phyloP scores from a whole-genome alignment of 164 flowering plant species.

The Akebia trifoliata region DNA sequence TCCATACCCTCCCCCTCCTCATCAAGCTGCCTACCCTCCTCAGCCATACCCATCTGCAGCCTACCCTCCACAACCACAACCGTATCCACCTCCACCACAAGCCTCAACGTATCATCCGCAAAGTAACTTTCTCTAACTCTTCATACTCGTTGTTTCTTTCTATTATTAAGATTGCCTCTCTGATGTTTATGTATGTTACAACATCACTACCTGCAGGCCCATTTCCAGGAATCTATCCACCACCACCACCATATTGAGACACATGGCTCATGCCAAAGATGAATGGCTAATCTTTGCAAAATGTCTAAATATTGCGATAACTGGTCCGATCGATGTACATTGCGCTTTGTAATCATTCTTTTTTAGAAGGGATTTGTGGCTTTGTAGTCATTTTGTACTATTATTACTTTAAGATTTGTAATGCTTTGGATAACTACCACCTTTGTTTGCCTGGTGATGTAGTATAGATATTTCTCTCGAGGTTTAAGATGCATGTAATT shows the following conservation, averaged over 20 bases:
- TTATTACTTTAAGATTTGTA: neutral
- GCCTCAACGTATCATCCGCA: slow-evolving; percentile 33
- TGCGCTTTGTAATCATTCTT: too few relatives aligned
- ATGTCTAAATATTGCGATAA: too few relatives aligned
- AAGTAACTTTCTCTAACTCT: slow-evolving; percentile 32
- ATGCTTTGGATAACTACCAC: neutral
- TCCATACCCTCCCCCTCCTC: slow-evolving; percentile 55
- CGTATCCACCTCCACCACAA: slow-evolving; percentile 47
- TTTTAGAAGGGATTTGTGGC: too few relatives aligned
- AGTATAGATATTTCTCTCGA: too few relatives aligned
- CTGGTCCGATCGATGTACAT: too few relatives aligned
- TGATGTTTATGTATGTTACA: neutral
- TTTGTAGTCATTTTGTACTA: neutral
- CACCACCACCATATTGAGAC: slow-evolving; percentile 34
- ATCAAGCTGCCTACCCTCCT: too few relatives aligned
- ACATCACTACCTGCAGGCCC: slow-evolving; percentile 22
- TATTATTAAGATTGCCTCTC: too few relatives aligned
- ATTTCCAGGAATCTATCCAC: slow-evolving; percentile 29
- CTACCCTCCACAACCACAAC: slow-evolving; percentile 49
- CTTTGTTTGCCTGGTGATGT: too few relatives aligned
- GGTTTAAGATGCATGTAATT: too few relatives aligned
- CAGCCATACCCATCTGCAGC: slow-evolving; percentile 27
- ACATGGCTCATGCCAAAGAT: too few relatives aligned
- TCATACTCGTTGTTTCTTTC: too few relatives aligned
- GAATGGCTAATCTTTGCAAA: too few relatives aligned